Evolutionary conservation across 768 basidiomycete species (phyloP), one percentile per base, ranked within the genome.

Genomic region (Phlegmacium glaucopus): DNA sequence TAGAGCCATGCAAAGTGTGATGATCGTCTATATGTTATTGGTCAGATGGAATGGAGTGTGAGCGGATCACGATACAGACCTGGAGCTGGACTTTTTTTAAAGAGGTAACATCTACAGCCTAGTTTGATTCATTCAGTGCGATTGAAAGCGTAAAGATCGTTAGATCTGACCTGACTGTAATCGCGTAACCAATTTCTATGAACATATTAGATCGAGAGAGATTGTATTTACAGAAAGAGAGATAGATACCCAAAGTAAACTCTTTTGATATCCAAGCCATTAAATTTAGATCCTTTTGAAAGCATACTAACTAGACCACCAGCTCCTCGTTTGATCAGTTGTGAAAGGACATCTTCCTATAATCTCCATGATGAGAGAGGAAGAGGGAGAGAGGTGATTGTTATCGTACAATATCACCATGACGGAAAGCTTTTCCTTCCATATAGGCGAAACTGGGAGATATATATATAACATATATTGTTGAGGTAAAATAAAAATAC

Each of bases 1-100:
- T 40, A 95, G 85, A 13, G 78, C 89, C 85, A 94, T 93, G 68
- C 83, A 80, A 22, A 94, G 65, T 60, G 93, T 94, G 63, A 95
- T 67, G 60, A 95, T 93, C 0, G 88, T 91, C 81, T 91, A 63
- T 4, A 4, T 36, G 17, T 42, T 43, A 12, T 15, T 27, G 28
- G n/a, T 35, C n/a, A 38, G 42, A 48, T 49, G 38, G 32, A 41
- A 32, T 30, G 25, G 32, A 45, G 36, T 42, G 39, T 42, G 30
- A 18, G 29, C 4, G 28, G 18, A 25, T 11, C 18, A n/a, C 18
- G 12, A 36, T n/a, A 56, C 72, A 13, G 42, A 84, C 85, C 74
- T 87, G 85, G 6, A 83, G 61, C 29, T 74, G 82, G 42, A 87
- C 60, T 60, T 87, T 87, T 71, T 86, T 83, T 49, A 90, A 64